Conservation (phyloP, 129 eudicot species). For the Helianthus annuus region HanXRQr2.0-SUNRISE NC_035448.2:6766069-6766568, state of each 20-base stretch:
- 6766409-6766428: not conserved
- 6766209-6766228: not conserved
- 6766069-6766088: constrained; percentile 74
- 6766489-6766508: too few species aligned
- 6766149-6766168: constrained; percentile 55
- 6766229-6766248: constrained; percentile 91
- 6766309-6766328: not conserved
- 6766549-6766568: too few species aligned
- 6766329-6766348: not conserved
- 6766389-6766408: not conserved
- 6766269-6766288: constrained; percentile 97
- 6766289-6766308: constrained; percentile 51
- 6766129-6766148: constrained; percentile 95
- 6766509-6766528: too few species aligned
- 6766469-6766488: too few species aligned
- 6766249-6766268: constrained; percentile 97
- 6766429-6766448: too few species aligned
- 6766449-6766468: too few species aligned
- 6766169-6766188: too few species aligned
- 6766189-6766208: not conserved
- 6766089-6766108: constrained; percentile 80
- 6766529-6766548: too few species aligned
- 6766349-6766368: not conserved
- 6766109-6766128: constrained; percentile 86
- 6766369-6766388: not conserved